Base-by-base conservation (phyloP, 2,329 filamentous ascomycete species). In the Calonectria pteridis region DNA sequence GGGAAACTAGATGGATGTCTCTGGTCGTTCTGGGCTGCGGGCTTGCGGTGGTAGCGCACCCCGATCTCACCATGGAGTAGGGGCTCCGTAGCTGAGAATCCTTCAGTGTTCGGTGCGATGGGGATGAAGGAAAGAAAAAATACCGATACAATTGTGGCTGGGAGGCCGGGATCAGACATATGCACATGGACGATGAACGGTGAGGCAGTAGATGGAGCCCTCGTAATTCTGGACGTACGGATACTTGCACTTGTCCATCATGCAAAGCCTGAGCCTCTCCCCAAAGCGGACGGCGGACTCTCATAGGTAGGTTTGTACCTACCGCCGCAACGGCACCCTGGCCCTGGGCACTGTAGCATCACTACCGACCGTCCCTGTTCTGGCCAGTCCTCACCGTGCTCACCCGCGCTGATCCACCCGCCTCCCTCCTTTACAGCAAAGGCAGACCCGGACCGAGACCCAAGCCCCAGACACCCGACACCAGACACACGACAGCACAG, bases 91-190 rank as follows among this genome's bases (percentile, higher is more conserved):
- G 29, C 55, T 71, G 31, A 20, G 58, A 46, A 66, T 69, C 71
- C 71, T 59, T 73, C 62, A 20, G 7, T 13, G 50, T 53, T 46
- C 46, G 49, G 65, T 28, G 58, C 40, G 71, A 66, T 26, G 55
- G 14, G 31, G 16, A 29, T 18, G 28, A 9, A 35, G 16, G 11
- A 37, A 16, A 58, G 16, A 58, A n/a, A 23, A 35, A 59, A 26
- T 10, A 11, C 6, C 14, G n/a, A 18, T 7, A 7, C 33, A 62
- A 62, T 40, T 40, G 55, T 62, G 65, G 65, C 65, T 72, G 65
- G 65, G 55, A 20, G 55, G 23, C 50, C 43, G 31, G 69, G 66
- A 49, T 40, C 23, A 6, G n/a, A 37, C 6, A 31, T 18, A 31
- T 18, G 35, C 16, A 46, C 43, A 46, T 46, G 43, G 43, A 46